Conservation (phyloP, 2,329 filamentous ascomycete genomes). For the Gnomoniopsis smithogilvyi region DNA sequence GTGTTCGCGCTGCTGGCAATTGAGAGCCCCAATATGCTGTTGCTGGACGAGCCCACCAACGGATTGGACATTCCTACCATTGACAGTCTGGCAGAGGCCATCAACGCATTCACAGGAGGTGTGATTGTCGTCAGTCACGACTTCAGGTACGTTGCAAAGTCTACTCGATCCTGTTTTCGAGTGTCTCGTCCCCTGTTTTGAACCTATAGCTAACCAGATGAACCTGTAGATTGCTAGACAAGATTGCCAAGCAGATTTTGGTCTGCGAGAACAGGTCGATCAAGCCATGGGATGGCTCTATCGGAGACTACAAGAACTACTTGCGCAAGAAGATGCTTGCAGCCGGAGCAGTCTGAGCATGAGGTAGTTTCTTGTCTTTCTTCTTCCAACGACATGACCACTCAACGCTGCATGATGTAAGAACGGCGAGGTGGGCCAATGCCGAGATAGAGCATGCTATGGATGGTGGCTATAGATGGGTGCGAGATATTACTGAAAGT, state of each 20-base stretch:
- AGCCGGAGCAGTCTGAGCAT: conserved; percentile 75
- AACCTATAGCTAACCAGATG: conserved; percentile 1
- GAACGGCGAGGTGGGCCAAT: neutral
- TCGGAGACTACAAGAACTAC: conserved; percentile 96
- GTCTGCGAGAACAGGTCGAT: conserved; percentile 99
- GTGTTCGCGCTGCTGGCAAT: conserved; percentile 96
- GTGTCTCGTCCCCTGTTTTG: neutral
- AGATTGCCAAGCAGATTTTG: conserved; percentile 99
- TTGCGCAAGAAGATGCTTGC: conserved; percentile 98
- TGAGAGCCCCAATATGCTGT: conserved; percentile 93
- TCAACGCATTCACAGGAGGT: conserved; percentile 94
- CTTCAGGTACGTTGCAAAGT: conserved; percentile 71
- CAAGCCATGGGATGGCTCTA: conserved; percentile 80
- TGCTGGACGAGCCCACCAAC: conserved; percentile 98
- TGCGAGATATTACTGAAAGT: neutral
- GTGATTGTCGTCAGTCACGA: conserved; percentile 98
- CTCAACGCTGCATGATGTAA: neutral
- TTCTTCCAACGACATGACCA: neutral
- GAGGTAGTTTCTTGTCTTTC: neutral
- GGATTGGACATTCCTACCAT: conserved; percentile 98
- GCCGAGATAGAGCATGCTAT: neutral
- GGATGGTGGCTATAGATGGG: conserved; percentile 6
- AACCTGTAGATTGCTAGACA: conserved; percentile 77
- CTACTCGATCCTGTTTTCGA: neutral
- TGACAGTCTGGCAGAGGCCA: conserved; percentile 94